Conservation (phyloP, 2,329 filamentous ascomycete species). For the Fusarium neocosmosporiellum region DNA sequence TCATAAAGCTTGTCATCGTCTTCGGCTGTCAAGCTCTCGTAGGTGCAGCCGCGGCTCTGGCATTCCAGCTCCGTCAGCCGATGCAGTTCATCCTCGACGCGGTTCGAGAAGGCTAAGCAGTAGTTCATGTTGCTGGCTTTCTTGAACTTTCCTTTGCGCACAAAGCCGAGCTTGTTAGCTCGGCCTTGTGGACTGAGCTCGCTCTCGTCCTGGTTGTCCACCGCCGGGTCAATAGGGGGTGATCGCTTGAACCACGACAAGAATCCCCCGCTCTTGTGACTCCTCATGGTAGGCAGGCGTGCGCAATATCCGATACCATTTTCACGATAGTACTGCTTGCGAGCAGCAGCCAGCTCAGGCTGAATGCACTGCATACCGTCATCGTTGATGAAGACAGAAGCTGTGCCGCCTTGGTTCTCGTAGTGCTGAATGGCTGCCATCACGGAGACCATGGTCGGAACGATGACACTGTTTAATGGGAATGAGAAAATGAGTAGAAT, state of each 20-base stretch:
- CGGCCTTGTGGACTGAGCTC: slow-evolving; percentile 36
- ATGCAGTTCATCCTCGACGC: slow-evolving; percentile 64
- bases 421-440: slow-evolving; percentile 70
- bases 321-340: slow-evolving; percentile 67
- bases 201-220: slow-evolving; percentile 57
- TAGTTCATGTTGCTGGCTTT: slow-evolving; percentile 78
- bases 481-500: slow-evolving; percentile 11
- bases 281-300: slow-evolving; percentile 58
- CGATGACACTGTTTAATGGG: slow-evolving; percentile 53
- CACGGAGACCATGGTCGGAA: slow-evolving; percentile 65
- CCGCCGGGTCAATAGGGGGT: slow-evolving; percentile 33
- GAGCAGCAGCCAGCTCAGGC: slow-evolving; percentile 58
- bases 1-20: slow-evolving; percentile 59
- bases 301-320: slow-evolving; percentile 68
- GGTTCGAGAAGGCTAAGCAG: slow-evolving; percentile 64
- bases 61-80: slow-evolving; percentile 36
- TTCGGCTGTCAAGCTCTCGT: slow-evolving; percentile 57
- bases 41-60: slow-evolving; percentile 25
- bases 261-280: slow-evolving; percentile 25
- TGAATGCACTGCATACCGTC: slow-evolving; percentile 74
- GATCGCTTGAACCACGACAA: slow-evolving; percentile 54
- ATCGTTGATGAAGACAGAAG: slow-evolving; percentile 76
- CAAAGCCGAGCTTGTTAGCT: slow-evolving; percentile 59
- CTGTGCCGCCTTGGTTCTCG: slow-evolving; percentile 71
- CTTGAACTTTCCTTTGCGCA: slow-evolving; percentile 71